Percentiles rank a stretch among this genome's conserved stretches.
Conservation (phyloP, 805 yeast genomes). For the Candida maris region DNA sequence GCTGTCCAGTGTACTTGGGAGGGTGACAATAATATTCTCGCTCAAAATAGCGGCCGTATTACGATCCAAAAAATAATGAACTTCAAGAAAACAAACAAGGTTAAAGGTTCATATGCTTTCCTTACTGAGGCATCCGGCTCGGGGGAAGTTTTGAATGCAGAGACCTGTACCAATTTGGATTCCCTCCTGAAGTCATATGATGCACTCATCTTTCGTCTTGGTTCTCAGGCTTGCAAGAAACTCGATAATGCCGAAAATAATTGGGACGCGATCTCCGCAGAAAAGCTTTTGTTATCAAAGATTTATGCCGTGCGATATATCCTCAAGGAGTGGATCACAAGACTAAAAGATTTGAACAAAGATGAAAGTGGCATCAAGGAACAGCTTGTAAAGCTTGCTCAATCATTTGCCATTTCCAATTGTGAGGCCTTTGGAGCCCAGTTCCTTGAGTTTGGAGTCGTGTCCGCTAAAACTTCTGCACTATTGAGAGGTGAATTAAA, state of each 20-base stretch:
- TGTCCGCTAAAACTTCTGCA: constrained; percentile 47
- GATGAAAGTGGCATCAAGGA: constrained; percentile 42
- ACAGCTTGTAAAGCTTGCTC: constrained; percentile 52
- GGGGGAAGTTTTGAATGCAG: constrained; percentile 32
- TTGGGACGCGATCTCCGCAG: constrained; percentile 46
- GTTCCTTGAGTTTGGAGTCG: constrained; percentile 62
- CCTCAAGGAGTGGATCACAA: constrained; percentile 37
- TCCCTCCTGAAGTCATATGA: constrained; percentile 38
- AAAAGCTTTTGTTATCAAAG: constrained; percentile 46
- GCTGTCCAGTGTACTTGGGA: constrained; percentile 99
- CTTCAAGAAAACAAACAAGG: constrained; percentile 37
- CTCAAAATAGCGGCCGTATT: constrained; percentile 81
- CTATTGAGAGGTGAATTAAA: constrained; percentile 39
- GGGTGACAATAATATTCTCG: constrained; percentile 88
- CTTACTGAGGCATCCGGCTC: constrained; percentile 17
- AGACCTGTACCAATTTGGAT: constrained; percentile 29
- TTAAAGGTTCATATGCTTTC: constrained; percentile 46
- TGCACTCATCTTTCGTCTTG: constrained; percentile 37
- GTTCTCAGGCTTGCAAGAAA: constrained; percentile 30
- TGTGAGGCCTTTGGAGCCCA: constrained; percentile 69
- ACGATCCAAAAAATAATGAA: constrained; percentile 48
- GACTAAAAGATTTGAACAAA: constrained; percentile 22
- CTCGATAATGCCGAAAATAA: constrained; percentile 34
- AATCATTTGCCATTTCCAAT: constrained; percentile 59
- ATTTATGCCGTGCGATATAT: constrained; percentile 49